Evolutionary conservation across 345 rosid species (phyloP).

Genomic region (Eucalyptus sp.): DNA sequence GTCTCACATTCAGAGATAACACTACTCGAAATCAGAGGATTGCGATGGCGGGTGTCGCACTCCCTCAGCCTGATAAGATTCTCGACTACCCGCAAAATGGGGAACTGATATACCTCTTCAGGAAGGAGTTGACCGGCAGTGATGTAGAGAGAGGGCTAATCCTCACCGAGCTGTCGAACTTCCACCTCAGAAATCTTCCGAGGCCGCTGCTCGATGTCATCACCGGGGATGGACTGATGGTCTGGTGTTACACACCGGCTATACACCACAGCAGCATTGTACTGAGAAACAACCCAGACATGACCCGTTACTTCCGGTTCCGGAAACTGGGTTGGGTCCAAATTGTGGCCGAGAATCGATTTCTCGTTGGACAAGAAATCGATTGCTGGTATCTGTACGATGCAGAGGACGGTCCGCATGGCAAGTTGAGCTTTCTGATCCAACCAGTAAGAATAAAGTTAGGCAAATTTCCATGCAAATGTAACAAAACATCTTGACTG

Average conservation of each 20-base stretch:
- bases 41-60: accelerated
- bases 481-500: neutral
- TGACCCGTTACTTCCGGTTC: neutral
- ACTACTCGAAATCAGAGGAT: neutral
- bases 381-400: neutral
- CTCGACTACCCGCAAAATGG: neutral
- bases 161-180: neutral
- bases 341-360: neutral
- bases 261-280: neutral
- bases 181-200: neutral
- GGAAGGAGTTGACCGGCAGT: neutral
- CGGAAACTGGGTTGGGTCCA: neutral
- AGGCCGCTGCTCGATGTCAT: neutral
- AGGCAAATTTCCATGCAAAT: neutral
- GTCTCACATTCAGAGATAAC: accelerated
- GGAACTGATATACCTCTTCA: neutral
- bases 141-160: neutral
- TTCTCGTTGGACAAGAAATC: neutral
- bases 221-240: neutral
- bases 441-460: neutral
- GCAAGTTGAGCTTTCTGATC: neutral
- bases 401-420: neutral
- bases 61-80: neutral
- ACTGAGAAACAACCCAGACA: neutral
- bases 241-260: neutral